phyloP scores from a whole-genome alignment of 2,329 filamentous ascomycete species.

The Tolypocladium sp. region DNA sequence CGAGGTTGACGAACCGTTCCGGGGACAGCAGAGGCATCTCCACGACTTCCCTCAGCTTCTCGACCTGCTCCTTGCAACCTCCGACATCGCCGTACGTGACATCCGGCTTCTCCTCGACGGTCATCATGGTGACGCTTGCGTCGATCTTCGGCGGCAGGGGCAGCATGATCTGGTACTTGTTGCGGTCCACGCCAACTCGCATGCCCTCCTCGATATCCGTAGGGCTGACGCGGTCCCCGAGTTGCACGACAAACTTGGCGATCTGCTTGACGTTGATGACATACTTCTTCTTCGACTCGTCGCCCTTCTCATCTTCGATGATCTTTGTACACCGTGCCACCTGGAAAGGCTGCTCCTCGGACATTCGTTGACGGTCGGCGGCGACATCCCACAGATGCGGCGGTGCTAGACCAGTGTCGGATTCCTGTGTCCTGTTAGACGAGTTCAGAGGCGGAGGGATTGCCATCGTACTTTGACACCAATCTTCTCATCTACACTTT shows the following conservation, averaged over 20 bases:
- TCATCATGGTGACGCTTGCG: conserved; percentile 99
- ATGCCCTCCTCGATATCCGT: conserved; percentile 99
- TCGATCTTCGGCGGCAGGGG: conserved; percentile 97
- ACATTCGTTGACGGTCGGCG: conserved; percentile 96
- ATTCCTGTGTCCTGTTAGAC: conserved; percentile 56
- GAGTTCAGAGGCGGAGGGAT: not conserved
- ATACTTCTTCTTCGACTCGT: conserved; percentile 98
- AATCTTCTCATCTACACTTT: conserved; percentile 98
- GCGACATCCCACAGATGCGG: conserved; percentile 98
- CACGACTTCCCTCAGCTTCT: conserved; percentile 96
- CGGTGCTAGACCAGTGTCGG: conserved; percentile 93
- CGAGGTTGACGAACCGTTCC: conserved; percentile 95
- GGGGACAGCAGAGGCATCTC: conserved; percentile 96
- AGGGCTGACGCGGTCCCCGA: conserved; percentile 91
- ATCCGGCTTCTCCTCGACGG: conserved; percentile 98
- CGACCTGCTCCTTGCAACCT: conserved; percentile 98
- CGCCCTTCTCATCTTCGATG: conserved; percentile 87
- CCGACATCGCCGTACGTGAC: conserved; percentile 98
- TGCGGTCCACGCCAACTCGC: conserved; percentile 95
- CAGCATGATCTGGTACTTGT: conserved; percentile 98
- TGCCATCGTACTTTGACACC: conserved; percentile 56
- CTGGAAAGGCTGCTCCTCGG: conserved; percentile 94
- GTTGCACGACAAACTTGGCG: conserved; percentile 96
- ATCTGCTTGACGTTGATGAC: conserved; percentile 99
- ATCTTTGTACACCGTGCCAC: conserved; percentile 99